phyloP scores from a whole-genome alignment of 768 basidiomycete species.

The Suillus spraguei region DNA sequence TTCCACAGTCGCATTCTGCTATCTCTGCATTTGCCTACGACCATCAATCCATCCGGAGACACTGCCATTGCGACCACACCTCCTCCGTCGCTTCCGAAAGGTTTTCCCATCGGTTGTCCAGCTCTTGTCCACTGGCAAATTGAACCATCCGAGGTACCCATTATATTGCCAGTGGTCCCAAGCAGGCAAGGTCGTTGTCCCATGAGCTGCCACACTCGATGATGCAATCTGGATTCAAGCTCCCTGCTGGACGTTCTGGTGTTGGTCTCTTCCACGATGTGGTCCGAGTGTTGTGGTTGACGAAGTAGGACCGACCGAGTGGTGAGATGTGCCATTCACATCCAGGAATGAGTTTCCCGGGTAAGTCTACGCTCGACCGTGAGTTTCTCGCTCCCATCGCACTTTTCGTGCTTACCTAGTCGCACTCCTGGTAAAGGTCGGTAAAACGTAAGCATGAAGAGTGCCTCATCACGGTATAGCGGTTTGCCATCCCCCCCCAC shows the following conservation, averaged over 20 bases:
- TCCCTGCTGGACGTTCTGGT: background rate
- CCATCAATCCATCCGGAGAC: background rate
- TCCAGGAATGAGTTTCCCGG: background rate
- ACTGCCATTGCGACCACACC: background rate
- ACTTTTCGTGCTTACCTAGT: background rate
- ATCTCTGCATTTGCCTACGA: background rate
- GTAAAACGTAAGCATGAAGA: too few relatives aligned
- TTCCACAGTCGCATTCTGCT: background rate
- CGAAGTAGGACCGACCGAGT: background rate
- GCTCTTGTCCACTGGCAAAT: background rate
- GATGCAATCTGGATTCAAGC: background rate
- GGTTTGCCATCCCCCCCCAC: too few relatives aligned
- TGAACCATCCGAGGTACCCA: background rate
- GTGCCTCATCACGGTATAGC: too few relatives aligned
- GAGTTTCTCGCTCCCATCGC: too few relatives aligned
- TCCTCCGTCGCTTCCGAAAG: background rate
- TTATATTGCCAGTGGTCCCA: too few relatives aligned
- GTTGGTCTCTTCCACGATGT: background rate
- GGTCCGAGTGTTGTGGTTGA: background rate
- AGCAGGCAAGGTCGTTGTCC: too few relatives aligned
- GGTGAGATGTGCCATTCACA: background rate
- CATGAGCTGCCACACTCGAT: background rate
- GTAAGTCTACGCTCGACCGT: background rate
- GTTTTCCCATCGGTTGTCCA: background rate
- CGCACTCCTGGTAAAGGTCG: background rate